Base-by-base conservation (phyloP, 805 yeast species). In the Barnettozyma sp. region DNA sequence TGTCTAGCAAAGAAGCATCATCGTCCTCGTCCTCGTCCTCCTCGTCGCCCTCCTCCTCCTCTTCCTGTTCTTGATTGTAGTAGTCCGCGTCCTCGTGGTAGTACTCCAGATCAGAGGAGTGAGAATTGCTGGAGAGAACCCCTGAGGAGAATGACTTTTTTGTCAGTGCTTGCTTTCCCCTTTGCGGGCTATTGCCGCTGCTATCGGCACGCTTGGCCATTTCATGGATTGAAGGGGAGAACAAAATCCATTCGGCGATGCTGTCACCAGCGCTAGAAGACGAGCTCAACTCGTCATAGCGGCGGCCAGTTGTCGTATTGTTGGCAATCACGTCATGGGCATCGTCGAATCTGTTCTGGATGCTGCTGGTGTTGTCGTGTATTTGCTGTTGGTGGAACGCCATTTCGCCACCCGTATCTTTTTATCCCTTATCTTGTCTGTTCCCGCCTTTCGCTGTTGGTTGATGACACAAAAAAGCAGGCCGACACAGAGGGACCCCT, bases 241-340 rank as follows among this genome's bases (percentile, higher is more conserved):
- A 52, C 33, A 52, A 32, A 32, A 53, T 43, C 56, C 56, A 52
- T 30, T 50, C 55, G 13, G 36, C 34, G 13, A 47, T 49, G 8
- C n/a, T n/a, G n/a, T n/a, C n/a, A n/a, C 45, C 53, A 2, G 44
- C 45, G 11, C 50, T 50, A 17, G 44, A 42, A 1, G 55, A 48
- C 32, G 55, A 48, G 34, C 55, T 50, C 16, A 46, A 30, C 21
- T 45, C 50, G 16, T 49, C 51, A 15, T 27, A 44, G 25, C 35
- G 41, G 8, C 30, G 8, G 22, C 30, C 20, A 9, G 13, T 13
- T 6, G 41, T 27, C 6, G 30, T 14, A 12, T 17, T 27, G 22
- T 15, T 27, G 13, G n/a, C 14, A 4, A 27, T 8, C 3, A 16
- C 14, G 6, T 26, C 29, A 30, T 21, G 23, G 10, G 18, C 5